Percentiles rank a stretch among this genome's conserved stretches.
Conservation (phyloP, 2,329 filamentous ascomycete genomes). For the Penicillium corylophilum region DNA sequence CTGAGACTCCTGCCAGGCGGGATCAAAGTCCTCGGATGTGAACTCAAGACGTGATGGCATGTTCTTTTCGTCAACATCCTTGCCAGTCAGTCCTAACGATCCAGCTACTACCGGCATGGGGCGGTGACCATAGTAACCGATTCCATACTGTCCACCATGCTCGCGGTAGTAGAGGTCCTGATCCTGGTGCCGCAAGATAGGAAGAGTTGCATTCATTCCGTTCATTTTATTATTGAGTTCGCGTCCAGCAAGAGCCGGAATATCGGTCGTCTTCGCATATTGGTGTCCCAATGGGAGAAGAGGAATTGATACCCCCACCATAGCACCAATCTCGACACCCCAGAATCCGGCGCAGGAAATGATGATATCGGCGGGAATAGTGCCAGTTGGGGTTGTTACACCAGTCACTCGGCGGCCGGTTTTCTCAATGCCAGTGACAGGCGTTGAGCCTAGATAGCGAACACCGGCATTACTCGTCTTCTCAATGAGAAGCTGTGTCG, state of each 20-base stretch:
- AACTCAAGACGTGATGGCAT: slow-evolving; percentile 65
- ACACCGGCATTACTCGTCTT: slow-evolving; percentile 60
- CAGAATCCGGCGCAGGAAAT: slow-evolving; percentile 65
- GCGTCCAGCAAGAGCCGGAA: slow-evolving; percentile 47
- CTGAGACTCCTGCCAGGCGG: slow-evolving; percentile 59
- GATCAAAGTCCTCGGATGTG: slow-evolving; percentile 59
- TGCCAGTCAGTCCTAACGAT: slow-evolving; percentile 53
- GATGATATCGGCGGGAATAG: slow-evolving; percentile 58
- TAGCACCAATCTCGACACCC: slow-evolving; percentile 64
- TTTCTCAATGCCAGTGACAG: slow-evolving; percentile 58
- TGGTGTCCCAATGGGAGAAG: slow-evolving; percentile 63
- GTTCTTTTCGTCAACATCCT: slow-evolving; percentile 56
- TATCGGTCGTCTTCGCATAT: slow-evolving; percentile 60
- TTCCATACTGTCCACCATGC: slow-evolving; percentile 62
- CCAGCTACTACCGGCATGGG: slow-evolving; percentile 61
- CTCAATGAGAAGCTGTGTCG: slow-evolving; percentile 61
- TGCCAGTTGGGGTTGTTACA: slow-evolving; percentile 51
- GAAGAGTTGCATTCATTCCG: slow-evolving; percentile 49
- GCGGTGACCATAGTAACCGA: slow-evolving; percentile 64
- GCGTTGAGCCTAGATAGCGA: slow-evolving; percentile 55
- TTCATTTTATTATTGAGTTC: slow-evolving; percentile 50
- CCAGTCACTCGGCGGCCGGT: slow-evolving; percentile 54
- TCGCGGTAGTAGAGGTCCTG: slow-evolving; percentile 65
- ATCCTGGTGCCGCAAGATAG: slow-evolving; percentile 63
- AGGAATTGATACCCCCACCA: slow-evolving; percentile 59